phyloP scores from a whole-genome alignment of 2,329 filamentous ascomycete genomes.

The Apiospora rasikravindrae region DNA sequence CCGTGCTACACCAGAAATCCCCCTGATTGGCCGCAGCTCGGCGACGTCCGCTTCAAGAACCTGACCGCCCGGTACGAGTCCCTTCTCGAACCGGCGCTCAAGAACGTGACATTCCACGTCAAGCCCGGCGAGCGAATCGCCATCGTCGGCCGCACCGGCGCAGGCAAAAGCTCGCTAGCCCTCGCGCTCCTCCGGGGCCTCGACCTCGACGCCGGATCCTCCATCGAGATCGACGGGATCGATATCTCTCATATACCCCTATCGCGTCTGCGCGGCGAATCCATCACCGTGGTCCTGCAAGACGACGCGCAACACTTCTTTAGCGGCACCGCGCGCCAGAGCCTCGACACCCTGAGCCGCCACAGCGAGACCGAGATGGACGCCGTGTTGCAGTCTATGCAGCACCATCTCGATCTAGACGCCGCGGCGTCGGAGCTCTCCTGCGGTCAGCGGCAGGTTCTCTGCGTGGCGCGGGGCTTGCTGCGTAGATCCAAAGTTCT shows the following conservation, averaged over 20 bases:
- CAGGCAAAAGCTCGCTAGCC: constrained; percentile 55
- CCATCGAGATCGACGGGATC: constrained; percentile 46
- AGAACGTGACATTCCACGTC: constrained; percentile 50
- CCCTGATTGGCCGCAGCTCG: background rate
- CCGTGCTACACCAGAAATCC: background rate
- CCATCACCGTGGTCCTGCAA: constrained; percentile 10
- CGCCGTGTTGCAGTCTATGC: background rate
- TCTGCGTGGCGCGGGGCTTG: constrained; percentile 24
- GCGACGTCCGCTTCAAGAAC: background rate
- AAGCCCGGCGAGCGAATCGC: constrained; percentile 51
- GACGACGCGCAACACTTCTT: background rate
- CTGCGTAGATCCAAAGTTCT: background rate
- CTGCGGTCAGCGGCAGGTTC: constrained; percentile 24
- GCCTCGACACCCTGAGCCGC: background rate
- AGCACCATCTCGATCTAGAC: background rate
- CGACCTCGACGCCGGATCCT: constrained; percentile 42
- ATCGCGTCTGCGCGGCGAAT: background rate
- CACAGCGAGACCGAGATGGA: background rate
- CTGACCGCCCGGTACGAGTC: background rate
- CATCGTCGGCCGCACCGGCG: constrained; percentile 54
- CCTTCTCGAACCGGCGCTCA: constrained; percentile 40
- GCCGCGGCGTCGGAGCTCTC: background rate
- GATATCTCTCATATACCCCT: constrained; percentile 40
- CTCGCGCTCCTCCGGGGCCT: constrained; percentile 50
- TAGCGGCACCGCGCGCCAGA: background rate